These are phyloP conservation scores for Sporobolomyces pararoseus DNA, from an alignment of 768 basidiomycete genomes.

Conservation along the genomic window DNA sequence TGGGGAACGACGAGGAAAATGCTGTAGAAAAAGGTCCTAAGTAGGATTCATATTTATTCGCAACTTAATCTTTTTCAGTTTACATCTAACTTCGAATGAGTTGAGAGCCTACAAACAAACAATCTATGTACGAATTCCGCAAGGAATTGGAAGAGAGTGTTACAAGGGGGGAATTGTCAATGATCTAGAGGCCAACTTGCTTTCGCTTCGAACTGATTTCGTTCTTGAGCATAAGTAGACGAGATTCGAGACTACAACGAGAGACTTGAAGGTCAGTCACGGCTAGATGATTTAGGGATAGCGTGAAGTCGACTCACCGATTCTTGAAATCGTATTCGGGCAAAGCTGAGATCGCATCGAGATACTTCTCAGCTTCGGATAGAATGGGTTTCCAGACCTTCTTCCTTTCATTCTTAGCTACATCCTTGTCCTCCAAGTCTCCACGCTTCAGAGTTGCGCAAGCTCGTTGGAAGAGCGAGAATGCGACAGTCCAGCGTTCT, in stretches of 20 bases:
- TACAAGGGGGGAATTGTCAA: conserved; percentile 3
- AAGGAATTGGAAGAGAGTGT: not conserved
- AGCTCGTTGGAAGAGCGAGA: conserved; percentile 24
- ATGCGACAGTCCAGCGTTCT: conserved; percentile 30
- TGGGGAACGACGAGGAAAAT: conserved; percentile 34
- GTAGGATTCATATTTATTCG: no score
- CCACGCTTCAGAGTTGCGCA: conserved; percentile 6
- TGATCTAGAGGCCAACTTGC: conserved; percentile 12
- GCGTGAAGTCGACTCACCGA: conserved; percentile 12
- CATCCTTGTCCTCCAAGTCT: conserved; percentile 6
- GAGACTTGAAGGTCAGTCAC: not conserved
- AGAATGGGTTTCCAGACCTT: conserved; percentile 5
- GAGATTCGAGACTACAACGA: conserved; percentile 21
- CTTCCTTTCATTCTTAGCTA: not conserved
- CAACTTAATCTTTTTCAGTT: no score
- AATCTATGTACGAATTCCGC: not conserved
- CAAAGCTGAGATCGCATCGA: conserved; percentile 5
- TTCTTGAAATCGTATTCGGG: conserved; percentile 32
- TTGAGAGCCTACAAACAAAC: no score
- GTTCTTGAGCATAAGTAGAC: conserved; percentile 24
- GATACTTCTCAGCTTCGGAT: conserved; percentile 6
- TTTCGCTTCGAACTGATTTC: conserved; percentile 20
- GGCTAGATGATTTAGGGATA: not conserved
- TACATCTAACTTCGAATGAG: no score
- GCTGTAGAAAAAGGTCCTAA: conserved; percentile 13